phyloP scores from a whole-genome alignment of 257 asterid genomes.

The Solanum chmielewskii region DNA sequence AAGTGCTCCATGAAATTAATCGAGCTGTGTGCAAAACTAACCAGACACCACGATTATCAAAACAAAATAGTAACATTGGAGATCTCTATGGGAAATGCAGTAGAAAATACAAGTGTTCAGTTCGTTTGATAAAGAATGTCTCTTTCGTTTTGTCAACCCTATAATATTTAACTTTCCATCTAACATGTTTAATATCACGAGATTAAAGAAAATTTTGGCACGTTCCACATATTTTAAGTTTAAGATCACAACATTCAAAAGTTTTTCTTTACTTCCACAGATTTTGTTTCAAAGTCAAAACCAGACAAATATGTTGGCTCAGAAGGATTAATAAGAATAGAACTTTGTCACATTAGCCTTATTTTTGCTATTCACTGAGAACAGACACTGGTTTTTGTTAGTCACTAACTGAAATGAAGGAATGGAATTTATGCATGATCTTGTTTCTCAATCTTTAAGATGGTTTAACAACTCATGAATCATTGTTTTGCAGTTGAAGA shows the following conservation, averaged over 20 bases:
- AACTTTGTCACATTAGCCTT: not conserved
- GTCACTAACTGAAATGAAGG: not conserved
- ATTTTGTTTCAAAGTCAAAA: not conserved
- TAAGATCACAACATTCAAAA: not conserved
- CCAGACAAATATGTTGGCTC: not conserved
- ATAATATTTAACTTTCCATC: rapidly evolving
- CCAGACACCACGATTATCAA: not conserved
- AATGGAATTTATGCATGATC: not conserved
- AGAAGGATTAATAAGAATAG: not conserved
- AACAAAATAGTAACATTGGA: not conserved
- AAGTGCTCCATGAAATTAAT: not conserved
- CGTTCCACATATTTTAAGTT: not conserved
- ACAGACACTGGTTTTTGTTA: not conserved
- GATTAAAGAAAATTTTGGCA: not conserved
- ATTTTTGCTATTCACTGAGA: not conserved
- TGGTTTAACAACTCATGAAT: not conserved
- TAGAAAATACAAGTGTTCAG: too few relatives aligned
- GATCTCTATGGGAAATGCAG: too few relatives aligned
- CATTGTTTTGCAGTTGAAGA: not conserved
- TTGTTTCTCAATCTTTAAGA: not conserved
- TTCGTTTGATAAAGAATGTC: too few relatives aligned
- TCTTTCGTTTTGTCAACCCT: not conserved
- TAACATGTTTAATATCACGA: not conserved
- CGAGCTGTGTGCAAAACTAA: not conserved
- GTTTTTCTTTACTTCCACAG: rapidly evolving